Base-by-base conservation (phyloP, 2,329 filamentous ascomycete genomes). In the Aspergillus udagawae region DNA sequence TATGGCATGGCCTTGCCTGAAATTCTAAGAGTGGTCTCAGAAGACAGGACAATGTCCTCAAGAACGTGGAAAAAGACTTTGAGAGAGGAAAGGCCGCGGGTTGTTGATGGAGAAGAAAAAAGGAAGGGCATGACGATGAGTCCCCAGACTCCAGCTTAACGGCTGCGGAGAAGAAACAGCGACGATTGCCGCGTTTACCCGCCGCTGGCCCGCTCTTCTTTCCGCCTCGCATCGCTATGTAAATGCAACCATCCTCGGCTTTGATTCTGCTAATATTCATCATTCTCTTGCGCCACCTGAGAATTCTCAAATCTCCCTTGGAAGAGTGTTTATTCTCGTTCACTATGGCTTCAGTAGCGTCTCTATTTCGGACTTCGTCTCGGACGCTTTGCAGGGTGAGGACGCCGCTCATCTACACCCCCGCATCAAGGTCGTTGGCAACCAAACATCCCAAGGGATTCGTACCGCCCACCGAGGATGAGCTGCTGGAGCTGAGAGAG, bases 401-500 rank as follows among this genome's bases (percentile, higher is more conserved):
- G 51, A 67, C 62, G 51, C 67, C 66, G 58, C 60, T 72, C 63
- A 67, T 68, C 61, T 69, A 66, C 56, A 64, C 53, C 66, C 63
- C 68, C 65, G 63, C 68, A 65, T 66, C 63, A 56, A 69, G 73
- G 25, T 65, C 70, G 8, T 83, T 86, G 57, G 92, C 91, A 17
- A 85, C 82, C 23, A 90, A 90, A 71, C 87, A 89, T 68, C 86
- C 87, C 3, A 79, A 79, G 54, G 82, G 82, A 63, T 89, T 89
- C 70, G 76, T 76, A 3, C 81, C 86, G 10, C 92, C 92, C 0
- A 82, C 88, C 0, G 78, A 84, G 48, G 82, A 86, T 57, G 92
- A 96, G 55, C 82, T 96, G 7, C 76, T 87, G 23, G 91, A 96
- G 77, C 80, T 96, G 58, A 86, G 92, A 57, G 90, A 92, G 68